Conservation (phyloP, 202 grass and related monocot species). For the Hordeum pubiflorum region DNA sequence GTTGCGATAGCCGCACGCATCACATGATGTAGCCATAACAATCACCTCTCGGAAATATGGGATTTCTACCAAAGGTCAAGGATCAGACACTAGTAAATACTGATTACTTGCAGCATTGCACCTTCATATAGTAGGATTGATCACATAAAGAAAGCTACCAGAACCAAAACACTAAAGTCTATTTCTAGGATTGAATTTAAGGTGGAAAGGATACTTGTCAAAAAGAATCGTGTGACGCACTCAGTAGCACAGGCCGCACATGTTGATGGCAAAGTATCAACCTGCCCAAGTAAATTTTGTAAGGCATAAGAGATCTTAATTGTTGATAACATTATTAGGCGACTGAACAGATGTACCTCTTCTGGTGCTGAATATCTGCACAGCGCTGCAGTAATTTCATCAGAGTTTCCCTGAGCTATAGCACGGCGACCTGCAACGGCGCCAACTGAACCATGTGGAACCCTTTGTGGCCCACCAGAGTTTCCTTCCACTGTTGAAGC, state of each 20-base stretch:
- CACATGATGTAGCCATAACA: conserved; percentile 83
- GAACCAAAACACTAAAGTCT: background rate
- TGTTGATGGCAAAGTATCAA: conserved; percentile 78
- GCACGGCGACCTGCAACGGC: conserved; percentile 73
- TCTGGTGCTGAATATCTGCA: conserved; percentile 89
- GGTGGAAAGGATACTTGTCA: conserved; percentile 70
- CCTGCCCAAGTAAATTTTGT: conserved; percentile 45
- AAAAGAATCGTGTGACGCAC: conserved; percentile 66
- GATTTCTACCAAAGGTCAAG: conserved; percentile 68
- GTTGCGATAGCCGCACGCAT: conserved; percentile 80
- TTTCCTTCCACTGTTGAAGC: conserved; percentile 28
- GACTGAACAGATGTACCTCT: conserved; percentile 50
- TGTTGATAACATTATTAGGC: background rate
- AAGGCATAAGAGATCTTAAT: background rate
- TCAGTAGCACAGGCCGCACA: conserved; percentile 71
- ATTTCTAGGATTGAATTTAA: background rate
- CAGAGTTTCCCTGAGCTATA: conserved; percentile 82
- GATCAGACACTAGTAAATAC: conserved; percentile 23
- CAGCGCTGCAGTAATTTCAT: conserved; percentile 68
- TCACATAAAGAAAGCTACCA: conserved; percentile 15
- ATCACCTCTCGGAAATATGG: conserved; percentile 92
- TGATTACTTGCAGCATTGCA: background rate
- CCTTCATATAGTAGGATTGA: background rate
- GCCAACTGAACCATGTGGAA: conserved; percentile 80
- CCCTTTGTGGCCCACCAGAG: conserved; percentile 16